Evolutionary conservation across 192 early-diverging fungal species (phyloP).

Genomic region (Backusella australiensis): DNA sequence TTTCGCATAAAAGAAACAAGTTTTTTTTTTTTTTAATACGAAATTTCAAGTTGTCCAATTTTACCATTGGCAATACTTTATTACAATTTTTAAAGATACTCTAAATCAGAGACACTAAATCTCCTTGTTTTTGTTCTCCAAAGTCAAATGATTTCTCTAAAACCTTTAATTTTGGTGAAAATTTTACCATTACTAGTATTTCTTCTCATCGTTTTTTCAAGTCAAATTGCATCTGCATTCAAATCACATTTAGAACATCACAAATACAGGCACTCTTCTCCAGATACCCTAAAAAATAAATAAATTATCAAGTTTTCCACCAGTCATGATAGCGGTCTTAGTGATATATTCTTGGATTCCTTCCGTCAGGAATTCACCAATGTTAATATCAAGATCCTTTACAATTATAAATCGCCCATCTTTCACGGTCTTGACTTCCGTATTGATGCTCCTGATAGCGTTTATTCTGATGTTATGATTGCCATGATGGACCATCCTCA

Average conservation of each 20-base stretch:
- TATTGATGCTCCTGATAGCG: not conserved
- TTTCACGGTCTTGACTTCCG: not conserved
- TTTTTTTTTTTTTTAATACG: no score
- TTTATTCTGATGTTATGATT: not conserved
- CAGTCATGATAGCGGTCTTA: not conserved
- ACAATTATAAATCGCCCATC: not conserved
- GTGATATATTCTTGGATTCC: not conserved
- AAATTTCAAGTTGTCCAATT: no score
- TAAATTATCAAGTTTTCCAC: not conserved
- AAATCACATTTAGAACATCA: not conserved
- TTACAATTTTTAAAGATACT: no score
- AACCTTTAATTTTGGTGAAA: not conserved
- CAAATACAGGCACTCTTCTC: not conserved
- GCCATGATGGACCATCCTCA: not conserved
- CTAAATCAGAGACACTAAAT: no score
- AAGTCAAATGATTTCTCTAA: not conserved
- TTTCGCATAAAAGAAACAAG: no score
- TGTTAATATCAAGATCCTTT: not conserved
- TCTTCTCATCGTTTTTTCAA: not conserved
- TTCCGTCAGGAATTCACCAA: not conserved
- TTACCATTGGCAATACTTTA: no score
- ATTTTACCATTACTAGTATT: not conserved
- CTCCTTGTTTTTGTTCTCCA: not conserved
- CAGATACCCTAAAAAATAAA: not conserved
- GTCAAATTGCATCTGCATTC: not conserved